Base-by-base conservation (phyloP, 768 basidiomycete species). In the Suillus cothurnatus region DNA sequence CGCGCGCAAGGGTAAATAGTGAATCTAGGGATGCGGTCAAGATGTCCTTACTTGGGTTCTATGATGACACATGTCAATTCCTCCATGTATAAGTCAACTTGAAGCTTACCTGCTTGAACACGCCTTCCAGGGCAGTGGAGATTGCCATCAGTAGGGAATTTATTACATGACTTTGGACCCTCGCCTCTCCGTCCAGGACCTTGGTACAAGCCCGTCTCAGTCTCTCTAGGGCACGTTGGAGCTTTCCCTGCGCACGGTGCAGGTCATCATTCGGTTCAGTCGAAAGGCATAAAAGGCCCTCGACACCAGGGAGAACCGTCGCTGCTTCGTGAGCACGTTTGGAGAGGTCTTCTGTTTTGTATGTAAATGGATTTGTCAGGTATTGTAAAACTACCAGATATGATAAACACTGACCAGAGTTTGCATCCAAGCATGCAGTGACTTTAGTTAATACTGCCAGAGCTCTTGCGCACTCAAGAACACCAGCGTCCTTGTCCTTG, bases 181-280 rank as follows among this genome's bases (percentile, higher is more conserved):
- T 58, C 53, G 58, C 62, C 53, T 67, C 65, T 11, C 64, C 67
- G 47, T 89, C 88, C 21, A 90, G 61, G 23, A 81, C 67, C 55
- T 82, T 85, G 39, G 85, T 69, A 15, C 79, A 78, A n/a, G 78
- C 76, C 61, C 88, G 81, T 23, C 89, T 80, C 17, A 88, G 69
- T 60, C 85, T 79, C 71, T 91, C 90, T 14, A 92, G 66, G 0
- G 87, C 84, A 31, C 89, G 82, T 60, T 86, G 84, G 17, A 89
- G 75, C 72, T 90, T 92, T 26, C 78, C 81, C 23, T 76, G 76
- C 38, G 80, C 75, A 2, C 82, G 81, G 11, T 61, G 61, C 23
- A 78, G 49, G 26, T 83, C 81, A n/a, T 78, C 77, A 50, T 78
- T 75, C 28, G 66, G 53, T 62, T 49, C 61, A 1, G 53, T 17